Evolutionary conservation across 2,329 filamentous ascomycete species (phyloP).

Genomic region (Venturia pyrina): DNA sequence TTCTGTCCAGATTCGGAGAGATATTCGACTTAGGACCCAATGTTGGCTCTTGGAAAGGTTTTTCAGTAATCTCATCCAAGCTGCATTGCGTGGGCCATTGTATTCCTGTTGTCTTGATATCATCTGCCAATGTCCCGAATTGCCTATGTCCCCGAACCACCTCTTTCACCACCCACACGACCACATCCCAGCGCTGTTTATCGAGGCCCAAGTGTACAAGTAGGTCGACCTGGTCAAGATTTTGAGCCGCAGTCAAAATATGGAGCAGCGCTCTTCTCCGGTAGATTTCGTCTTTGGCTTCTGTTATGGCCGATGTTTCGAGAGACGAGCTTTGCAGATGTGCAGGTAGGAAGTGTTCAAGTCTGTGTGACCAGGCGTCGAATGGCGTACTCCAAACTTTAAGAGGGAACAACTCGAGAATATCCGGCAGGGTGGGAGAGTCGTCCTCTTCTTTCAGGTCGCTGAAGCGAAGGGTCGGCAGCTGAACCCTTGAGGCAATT

Average conservation of each 20-base stretch:
- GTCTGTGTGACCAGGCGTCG: not conserved
- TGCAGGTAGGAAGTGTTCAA: slow-evolving; percentile 1
- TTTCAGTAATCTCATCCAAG: not conserved
- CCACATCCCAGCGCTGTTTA: slow-evolving; percentile 32
- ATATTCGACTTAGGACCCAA: not conserved
- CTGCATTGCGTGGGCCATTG: not conserved
- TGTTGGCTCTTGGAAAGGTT: not conserved
- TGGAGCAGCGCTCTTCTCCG: not conserved
- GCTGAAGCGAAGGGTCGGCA: not conserved
- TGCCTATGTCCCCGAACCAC: not conserved
- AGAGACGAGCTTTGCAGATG: slow-evolving; percentile 14
- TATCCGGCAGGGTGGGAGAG: not conserved
- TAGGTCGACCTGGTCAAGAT: slow-evolving; percentile 26
- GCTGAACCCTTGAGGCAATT: not conserved
- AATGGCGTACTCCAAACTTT: not conserved
- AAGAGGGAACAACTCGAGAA: not conserved
- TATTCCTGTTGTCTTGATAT: not conserved
- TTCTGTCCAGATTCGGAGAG: not conserved
- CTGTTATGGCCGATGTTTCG: slow-evolving; percentile 17
- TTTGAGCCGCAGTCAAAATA: not conserved
- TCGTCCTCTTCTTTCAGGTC: not conserved
- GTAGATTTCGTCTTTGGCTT: not conserved
- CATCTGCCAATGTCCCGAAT: not conserved
- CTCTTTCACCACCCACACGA: slow-evolving; percentile 27
- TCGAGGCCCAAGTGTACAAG: slow-evolving; percentile 30